These are phyloP conservation scores for Sutorius australiensis DNA, from an alignment of 768 basidiomycete species.

Conservation along the genomic window DNA sequence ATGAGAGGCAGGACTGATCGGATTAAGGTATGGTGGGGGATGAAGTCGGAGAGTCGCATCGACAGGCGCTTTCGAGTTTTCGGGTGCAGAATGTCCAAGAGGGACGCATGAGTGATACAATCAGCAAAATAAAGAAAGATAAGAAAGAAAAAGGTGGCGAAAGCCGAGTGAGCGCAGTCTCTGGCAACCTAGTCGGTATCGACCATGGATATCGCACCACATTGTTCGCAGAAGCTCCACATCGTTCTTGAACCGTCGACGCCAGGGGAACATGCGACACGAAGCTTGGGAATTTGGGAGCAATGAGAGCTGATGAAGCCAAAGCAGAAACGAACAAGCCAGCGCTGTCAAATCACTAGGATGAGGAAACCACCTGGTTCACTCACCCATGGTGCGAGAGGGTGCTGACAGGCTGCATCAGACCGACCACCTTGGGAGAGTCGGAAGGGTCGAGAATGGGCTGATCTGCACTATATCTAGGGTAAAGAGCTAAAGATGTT, in stretches of 20 bases:
- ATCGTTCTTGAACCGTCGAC: constrained; percentile 66
- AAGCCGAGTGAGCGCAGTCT: constrained; percentile 3
- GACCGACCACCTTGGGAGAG: constrained; percentile 48
- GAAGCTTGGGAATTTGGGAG: constrained; percentile 78
- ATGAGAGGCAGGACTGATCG: constrained; percentile 9
- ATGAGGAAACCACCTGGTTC: not conserved
- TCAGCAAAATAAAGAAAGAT: constrained; percentile 32
- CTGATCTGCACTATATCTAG: constrained; percentile 62
- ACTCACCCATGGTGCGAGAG: constrained; percentile 74
- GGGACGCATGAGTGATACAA: constrained; percentile 24
- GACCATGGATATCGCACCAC: constrained; percentile 86
- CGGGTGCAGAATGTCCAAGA: constrained; percentile 19
- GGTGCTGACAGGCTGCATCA: constrained; percentile 60
- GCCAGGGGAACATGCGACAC: constrained; percentile 71
- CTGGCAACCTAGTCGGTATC: constrained; percentile 53
- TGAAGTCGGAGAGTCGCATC: constrained; percentile 21
- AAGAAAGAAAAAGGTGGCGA: constrained; percentile 21
- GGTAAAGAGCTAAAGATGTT: constrained; percentile 41
- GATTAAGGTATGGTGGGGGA: constrained; percentile 3
- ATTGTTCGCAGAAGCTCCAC: constrained; percentile 88
- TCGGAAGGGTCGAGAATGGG: constrained; percentile 50
- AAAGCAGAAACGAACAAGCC: constrained; percentile 9
- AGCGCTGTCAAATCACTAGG: constrained; percentile 12
- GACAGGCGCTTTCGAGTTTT: constrained; percentile 25
- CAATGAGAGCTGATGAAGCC: constrained; percentile 51